A percentile compares a stretch with the other conserved stretches of the same genome.
Evolutionary conservation across 257 asterid genomes (phyloP).

Genomic region (Solanum corneliomulleri): DNA sequence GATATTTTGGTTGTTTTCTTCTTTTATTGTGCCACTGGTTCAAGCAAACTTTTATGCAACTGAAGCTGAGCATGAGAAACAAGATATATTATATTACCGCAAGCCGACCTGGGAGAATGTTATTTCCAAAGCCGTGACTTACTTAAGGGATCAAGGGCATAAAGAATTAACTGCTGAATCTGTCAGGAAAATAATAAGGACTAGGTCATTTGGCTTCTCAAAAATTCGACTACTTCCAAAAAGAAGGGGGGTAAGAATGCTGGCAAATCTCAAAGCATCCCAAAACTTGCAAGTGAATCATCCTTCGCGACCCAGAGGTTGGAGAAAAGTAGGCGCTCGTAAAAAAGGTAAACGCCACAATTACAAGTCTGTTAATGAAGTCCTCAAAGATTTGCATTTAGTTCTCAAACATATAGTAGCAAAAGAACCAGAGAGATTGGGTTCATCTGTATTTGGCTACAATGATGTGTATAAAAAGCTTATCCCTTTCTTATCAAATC

Average conservation of each 20-base stretch:
- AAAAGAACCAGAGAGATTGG: conserved; percentile 54
- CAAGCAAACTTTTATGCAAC: conserved; percentile 79
- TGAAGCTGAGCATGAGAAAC: conserved; percentile 64
- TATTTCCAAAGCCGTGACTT: conserved; percentile 23
- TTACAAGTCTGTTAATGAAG: conserved; percentile 57
- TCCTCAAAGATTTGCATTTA: conserved; percentile 52
- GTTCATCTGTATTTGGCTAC: conserved; percentile 86
- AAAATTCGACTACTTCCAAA: conserved; percentile 68
- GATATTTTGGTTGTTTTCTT: conserved; percentile 66
- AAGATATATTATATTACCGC: conserved; percentile 49
- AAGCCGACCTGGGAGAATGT: conserved; percentile 62
- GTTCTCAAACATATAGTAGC: conserved; percentile 45
- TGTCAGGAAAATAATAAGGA: conserved; percentile 20
- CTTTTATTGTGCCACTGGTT: conserved; percentile 53
- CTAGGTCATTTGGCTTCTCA: conserved; percentile 74
- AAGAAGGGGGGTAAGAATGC: conserved; percentile 54
- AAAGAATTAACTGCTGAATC: conserved; percentile 20
- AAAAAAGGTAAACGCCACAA: conserved; percentile 7
- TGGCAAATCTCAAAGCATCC: conserved; percentile 78
- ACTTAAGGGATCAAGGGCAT: conserved; percentile 27
- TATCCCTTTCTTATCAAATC: conserved; percentile 42
- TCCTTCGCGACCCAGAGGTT: conserved; percentile 6
- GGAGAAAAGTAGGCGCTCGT: neutral
- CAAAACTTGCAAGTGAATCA: conserved; percentile 33
- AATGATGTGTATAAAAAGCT: conserved; percentile 61